Conservation (phyloP, 352 stramenopile species). For the Globisporangium irregulare region DNA sequence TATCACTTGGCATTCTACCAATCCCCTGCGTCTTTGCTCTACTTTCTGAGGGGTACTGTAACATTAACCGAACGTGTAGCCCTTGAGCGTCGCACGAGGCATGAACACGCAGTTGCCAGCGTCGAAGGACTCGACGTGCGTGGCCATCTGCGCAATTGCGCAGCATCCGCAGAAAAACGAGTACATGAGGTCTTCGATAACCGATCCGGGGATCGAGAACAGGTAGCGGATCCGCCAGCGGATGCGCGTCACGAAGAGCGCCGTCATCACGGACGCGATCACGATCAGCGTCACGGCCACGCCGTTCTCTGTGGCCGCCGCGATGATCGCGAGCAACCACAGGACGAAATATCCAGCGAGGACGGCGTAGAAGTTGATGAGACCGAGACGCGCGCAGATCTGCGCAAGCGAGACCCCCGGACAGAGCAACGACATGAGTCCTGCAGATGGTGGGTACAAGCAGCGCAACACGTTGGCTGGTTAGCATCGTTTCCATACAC, state of each 20-base stretch:
- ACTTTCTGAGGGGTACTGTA: not conserved
- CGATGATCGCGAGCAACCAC: conserved; percentile 33
- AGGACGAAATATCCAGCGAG: conserved; percentile 31
- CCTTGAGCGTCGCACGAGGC: conserved; percentile 35
- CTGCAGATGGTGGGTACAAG: conserved; percentile 10
- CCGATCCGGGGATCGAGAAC: conserved; percentile 45
- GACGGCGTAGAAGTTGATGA: conserved; percentile 38
- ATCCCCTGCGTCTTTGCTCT: not conserved
- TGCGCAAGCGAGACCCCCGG: conserved; percentile 42
- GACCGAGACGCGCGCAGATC: conserved; percentile 36
- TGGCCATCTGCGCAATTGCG: conserved; percentile 48
- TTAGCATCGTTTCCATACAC: not conserved
- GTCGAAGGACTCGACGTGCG: conserved; percentile 43
- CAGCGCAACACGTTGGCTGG: not conserved
- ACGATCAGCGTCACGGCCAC: conserved; percentile 33
- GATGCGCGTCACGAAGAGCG: conserved; percentile 38
- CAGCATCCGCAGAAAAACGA: conserved; percentile 42
- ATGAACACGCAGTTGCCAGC: conserved; percentile 25
- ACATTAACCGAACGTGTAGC: conserved; percentile 33
- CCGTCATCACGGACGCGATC: conserved; percentile 28
- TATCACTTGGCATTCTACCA: not conserved
- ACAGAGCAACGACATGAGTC: conserved; percentile 24
- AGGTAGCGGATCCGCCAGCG: conserved; percentile 53
- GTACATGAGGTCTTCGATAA: conserved; percentile 33
- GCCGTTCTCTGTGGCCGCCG: conserved; percentile 20